Base-by-base conservation (phyloP, 208 protist species). In the Strigomonas culicis region DNA sequence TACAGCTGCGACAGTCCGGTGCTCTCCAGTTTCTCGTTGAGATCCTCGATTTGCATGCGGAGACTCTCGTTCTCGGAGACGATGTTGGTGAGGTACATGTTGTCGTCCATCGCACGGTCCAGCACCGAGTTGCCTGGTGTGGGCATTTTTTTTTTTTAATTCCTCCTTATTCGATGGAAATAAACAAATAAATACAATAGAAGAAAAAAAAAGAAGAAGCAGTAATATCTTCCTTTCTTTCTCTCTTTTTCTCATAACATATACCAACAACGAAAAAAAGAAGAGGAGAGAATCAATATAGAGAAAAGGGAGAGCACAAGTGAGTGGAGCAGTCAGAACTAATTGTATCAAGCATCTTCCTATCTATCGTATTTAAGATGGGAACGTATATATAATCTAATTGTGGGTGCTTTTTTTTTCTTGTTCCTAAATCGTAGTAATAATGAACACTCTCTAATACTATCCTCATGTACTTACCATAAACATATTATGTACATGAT, bases 81-180 rank as follows among this genome's bases (percentile, higher is more conserved):
- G 11, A 93, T 30, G 44, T 77, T 61, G 49, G 68, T 53, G 27
- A 74, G 60, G 58, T 73, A 68, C 1, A 30, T 36, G 27, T 11
- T 30, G 27, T 58, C 27, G 4, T 58, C 52, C 24, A 39, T 7
- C 4, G 52, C 52, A n/a, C 74, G 63, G 44, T 75, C 82, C 0
- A 82, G 43, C 31, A 76, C 34, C 1, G 77, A 79, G 46, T 70
- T 70, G 25, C 76, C 72, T 0, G 74, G 79, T 0, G 72, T 83
- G 17, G 56, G 25, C 75, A 82, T 81, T 21, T 27, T 28, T 11
- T 19, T 57, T 57, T 57, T 57, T 57, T 57, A 19, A 32, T 28
- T 27, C 22, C 7, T 25, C 22, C 13, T 21, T 19, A 46, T 30
- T 44, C 32, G 41, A 27, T 17, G 59, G 17, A 49, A 21, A 24